Base-by-base conservation (phyloP, 208 protist genomes). In the Leishmania tropica region DNA sequence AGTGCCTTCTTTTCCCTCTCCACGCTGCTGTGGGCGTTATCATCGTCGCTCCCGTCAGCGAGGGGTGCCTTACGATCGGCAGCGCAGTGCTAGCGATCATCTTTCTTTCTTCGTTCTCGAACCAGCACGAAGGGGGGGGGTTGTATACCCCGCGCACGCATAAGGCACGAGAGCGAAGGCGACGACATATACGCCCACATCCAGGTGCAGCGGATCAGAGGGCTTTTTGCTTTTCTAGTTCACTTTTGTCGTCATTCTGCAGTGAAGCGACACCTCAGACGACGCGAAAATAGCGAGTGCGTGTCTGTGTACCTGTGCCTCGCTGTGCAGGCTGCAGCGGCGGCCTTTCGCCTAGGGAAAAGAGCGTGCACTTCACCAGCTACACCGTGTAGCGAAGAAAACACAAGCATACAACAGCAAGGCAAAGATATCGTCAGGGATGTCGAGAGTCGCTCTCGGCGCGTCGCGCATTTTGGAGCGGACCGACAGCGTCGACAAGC, bases 401-500 rank as follows among this genome's bases (percentile, higher is more conserved):
- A 47, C 31, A 81, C 31, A 21, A 31, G 21, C 28, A 31, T 37
- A 37, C 60, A 37, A 37, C 60, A 7, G 13, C n/a, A 19, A 31
- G n/a, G 13, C 24, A 37, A 19, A 37, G 11, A 37, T 37, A 67
- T 53, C 24, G 5, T 17, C 0, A 53, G 53, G 17, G 3, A 84
- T 85, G 81, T 62, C 62, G 11, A 51, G 67, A 3, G 62, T 51
- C 3, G 17, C 81, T 21, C 77, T 85, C n/a, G 67, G 70, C 8
- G 75, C 56, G 75, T 86, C 79, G 54, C 83, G 83, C n/a, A n/a
- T 92, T 62, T 68, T 95, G 64, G 65, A 53, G 73, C 56, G 64
- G 51, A 88, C 88, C 60, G 89, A 93, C 58, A 89, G 90, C 21
- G 80, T 87, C 1, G 88, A 93, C 71, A 95, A 95, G 82, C 37